A percentile compares a stretch with the other conserved stretches of the same genome.
phyloP scores from a whole-genome alignment of 352 stramenopile genomes.

The Globisporangium okanoganense region DNA sequence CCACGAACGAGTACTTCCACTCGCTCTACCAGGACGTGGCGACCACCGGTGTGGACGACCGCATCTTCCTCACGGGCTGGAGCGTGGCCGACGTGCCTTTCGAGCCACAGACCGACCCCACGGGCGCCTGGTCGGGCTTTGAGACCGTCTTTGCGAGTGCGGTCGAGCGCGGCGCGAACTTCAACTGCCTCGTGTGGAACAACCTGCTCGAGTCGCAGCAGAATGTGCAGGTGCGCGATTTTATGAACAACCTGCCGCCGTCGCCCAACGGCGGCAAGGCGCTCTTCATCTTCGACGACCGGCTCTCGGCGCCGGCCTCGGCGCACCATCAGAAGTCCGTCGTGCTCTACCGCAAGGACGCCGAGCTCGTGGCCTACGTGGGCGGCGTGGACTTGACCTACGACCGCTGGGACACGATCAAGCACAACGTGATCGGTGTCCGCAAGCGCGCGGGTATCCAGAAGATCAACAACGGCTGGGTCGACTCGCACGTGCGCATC shows the following conservation, averaged over 20 bases:
- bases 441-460: slow-evolving; percentile 27
- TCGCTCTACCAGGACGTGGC: slow-evolving; percentile 43
- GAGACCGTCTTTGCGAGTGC: slow-evolving; percentile 26
- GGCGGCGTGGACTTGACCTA: slow-evolving; percentile 47
- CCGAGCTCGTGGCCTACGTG: slow-evolving; percentile 30
- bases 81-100: slow-evolving; percentile 55
- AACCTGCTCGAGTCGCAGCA: slow-evolving; percentile 53
- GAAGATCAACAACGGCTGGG: slow-evolving; percentile 38
- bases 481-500: slow-evolving; percentile 45
- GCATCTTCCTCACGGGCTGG: slow-evolving; percentile 53
- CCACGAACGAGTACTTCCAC: slow-evolving; percentile 41
- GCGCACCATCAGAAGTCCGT: slow-evolving; percentile 53
- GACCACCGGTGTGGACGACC: slow-evolving; percentile 24
- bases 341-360: slow-evolving; percentile 6
- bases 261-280: slow-evolving; percentile 29
- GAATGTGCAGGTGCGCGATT: slow-evolving; percentile 53
- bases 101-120: slow-evolving; percentile 26
- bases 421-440: slow-evolving; percentile 40
- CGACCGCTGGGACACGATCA: slow-evolving; percentile 61
- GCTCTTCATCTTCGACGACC: slow-evolving; percentile 45
- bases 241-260: slow-evolving; percentile 36
- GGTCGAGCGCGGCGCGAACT: slow-evolving; percentile 30
- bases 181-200: slow-evolving; percentile 56
- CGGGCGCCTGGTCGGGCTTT: slow-evolving; percentile 29
- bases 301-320: slow-evolving; percentile 18